These are phyloP conservation scores for Phialophora chinensis DNA, from an alignment of 2,329 filamentous ascomycete species.

Conservation along the genomic window DNA sequence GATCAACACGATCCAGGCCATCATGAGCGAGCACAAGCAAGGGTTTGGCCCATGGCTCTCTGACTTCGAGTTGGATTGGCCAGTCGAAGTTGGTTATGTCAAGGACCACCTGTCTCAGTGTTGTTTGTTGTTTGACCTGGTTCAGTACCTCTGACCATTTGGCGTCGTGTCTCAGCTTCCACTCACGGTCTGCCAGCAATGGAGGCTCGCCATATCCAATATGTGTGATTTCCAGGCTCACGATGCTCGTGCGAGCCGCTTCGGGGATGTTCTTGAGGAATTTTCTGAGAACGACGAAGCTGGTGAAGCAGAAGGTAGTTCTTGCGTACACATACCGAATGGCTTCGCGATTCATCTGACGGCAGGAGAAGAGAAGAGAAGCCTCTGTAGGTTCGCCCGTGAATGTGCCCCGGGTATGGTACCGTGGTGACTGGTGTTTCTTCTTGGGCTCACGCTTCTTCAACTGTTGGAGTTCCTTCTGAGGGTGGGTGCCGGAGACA, in stretches of 20 bases:
- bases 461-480: conserved; percentile 33
- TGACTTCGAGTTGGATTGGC: conserved; percentile 34
- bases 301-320: conserved; percentile 39
- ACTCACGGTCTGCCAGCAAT: conserved; percentile 31
- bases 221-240: conserved; percentile 34
- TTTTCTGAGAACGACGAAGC: conserved; percentile 47
- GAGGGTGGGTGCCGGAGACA: conserved; percentile 33
- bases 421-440: conserved; percentile 31
- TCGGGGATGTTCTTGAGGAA: conserved; percentile 47
- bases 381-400: conserved; percentile 11
- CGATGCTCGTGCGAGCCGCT: conserved; percentile 52
- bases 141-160: conserved; percentile 33
- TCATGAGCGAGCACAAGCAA: conserved; percentile 30
- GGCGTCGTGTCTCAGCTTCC: conserved; percentile 37
- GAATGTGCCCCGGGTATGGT: conserved; percentile 27
- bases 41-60: conserved; percentile 31
- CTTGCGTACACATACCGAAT: conserved; percentile 35
- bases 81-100: conserved; percentile 37
- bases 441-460: conserved; percentile 20
- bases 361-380: conserved; percentile 36
- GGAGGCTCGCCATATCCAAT: conserved; percentile 37
- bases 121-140: conserved; percentile 27
- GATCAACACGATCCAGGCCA: conserved; percentile 31
- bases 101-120: conserved; percentile 30
- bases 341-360: conserved; percentile 38